Conservation (phyloP, 179 eudicot species). For the Patellifolia procumbens region DNA sequence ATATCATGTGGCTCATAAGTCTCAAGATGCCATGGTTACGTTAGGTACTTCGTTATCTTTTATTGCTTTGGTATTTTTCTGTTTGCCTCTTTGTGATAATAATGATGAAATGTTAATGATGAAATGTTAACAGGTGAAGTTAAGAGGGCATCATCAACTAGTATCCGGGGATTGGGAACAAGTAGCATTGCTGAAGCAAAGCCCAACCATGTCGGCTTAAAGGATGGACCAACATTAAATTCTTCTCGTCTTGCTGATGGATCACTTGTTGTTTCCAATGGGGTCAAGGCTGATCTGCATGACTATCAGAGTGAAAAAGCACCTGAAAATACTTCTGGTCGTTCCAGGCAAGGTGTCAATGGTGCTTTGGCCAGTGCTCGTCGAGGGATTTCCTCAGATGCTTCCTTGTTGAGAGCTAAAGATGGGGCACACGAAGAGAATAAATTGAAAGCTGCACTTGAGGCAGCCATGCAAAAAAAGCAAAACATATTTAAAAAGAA, state of each 20-base stretch:
- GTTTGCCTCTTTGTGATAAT: conserved; percentile 16
- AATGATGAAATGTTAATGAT: conserved; percentile 6
- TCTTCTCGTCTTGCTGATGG: conserved; percentile 42
- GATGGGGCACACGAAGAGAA: conserved; percentile 51
- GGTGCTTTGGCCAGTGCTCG: conserved; percentile 36
- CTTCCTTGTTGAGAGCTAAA: conserved; percentile 44
- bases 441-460: conserved; percentile 75
- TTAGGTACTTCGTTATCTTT: conserved; percentile 34
- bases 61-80: conserved; percentile 4
- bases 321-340: conserved; percentile 37
- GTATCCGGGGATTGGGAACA: conserved; percentile 40
- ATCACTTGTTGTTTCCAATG: conserved; percentile 35
- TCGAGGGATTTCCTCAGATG: conserved; percentile 39
- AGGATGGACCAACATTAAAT: conserved; percentile 34
- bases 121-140: conserved; percentile 59
- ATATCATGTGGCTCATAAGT: conserved; percentile 35
- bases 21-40: conserved; percentile 40
- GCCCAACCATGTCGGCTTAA: conserved; percentile 32
- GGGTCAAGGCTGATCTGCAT: conserved; percentile 33
- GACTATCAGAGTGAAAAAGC: conserved; percentile 47
- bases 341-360: conserved; percentile 38
- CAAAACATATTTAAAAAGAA: conserved; percentile 59
- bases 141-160: conserved; percentile 42
- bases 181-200: conserved; percentile 42
- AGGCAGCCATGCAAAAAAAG: conserved; percentile 81